A percentile compares a stretch with the other conserved stretches of the same genome.
Evolutionary conservation across 176 grass and related monocot genomes (phyloP).

Genomic region (Juncus inflexus): DNA sequence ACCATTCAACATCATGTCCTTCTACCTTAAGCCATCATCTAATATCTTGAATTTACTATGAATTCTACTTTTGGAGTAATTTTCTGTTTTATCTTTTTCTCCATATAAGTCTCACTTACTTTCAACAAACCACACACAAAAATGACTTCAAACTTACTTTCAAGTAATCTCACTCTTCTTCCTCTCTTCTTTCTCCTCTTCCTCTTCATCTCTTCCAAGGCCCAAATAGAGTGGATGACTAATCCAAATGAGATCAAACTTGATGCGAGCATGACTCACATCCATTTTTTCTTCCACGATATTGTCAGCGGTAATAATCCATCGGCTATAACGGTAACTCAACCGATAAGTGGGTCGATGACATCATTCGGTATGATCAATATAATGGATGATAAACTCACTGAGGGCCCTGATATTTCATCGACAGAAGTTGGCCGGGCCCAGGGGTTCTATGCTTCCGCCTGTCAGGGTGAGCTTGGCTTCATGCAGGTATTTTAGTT

Average conservation of each 20-base stretch:
- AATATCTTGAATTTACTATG: too few relatives aligned
- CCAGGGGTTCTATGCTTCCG: conserved; percentile 52
- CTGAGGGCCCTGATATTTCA: conserved; percentile 39
- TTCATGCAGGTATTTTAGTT: conserved; percentile 41
- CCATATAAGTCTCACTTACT: background rate
- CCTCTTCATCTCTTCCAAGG: conserved; percentile 5
- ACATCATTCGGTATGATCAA: conserved; percentile 39
- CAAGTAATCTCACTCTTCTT: conserved; percentile 5
- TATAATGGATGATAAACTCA: conserved; percentile 65
- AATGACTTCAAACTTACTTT: conserved; percentile 22
- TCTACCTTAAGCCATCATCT: too few relatives aligned
- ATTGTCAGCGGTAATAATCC: conserved; percentile 49
- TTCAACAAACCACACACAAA: background rate
- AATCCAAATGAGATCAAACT: background rate
- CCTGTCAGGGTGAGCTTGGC: conserved; percentile 38
- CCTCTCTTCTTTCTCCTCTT: conserved; percentile 2
- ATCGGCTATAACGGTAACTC: conserved; percentile 29
- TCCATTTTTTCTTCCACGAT: conserved; percentile 91
- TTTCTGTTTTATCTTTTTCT: too few relatives aligned
- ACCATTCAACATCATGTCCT: too few relatives aligned
- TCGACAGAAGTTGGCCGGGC: conserved; percentile 43
- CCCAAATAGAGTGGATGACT: background rate
- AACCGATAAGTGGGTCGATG: conserved; percentile 5
- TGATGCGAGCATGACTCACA: conserved; percentile 37
- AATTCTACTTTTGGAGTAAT: too few relatives aligned